Base-by-base conservation (phyloP, 2,329 filamentous ascomycete species). In the Acrocalymma vagum region DNA sequence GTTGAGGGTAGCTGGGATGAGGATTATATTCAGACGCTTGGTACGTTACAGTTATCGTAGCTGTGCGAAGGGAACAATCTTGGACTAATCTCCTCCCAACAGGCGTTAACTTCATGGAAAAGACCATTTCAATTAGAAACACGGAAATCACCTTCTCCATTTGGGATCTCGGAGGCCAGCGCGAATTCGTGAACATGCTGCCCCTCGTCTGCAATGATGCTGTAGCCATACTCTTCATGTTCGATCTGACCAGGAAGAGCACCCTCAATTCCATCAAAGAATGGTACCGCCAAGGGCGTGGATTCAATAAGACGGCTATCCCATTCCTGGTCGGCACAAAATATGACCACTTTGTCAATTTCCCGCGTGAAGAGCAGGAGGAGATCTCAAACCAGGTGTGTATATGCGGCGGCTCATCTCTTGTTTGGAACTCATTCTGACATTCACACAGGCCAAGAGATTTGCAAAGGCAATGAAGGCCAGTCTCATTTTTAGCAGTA, bases 271-370 rank as follows among this genome's bases (percentile, higher is more conserved):
- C 90, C 63, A 97, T 99, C 79, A 99, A 99, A 78, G 94, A 99
- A 71, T 99, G 94, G 94, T 99, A 99, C 69, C 84, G 94, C 39
- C 94, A 99, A 73, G 94, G 94, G 31, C 83, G 94, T 52, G 94
- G 94, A 16, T 99, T 99, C 80, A 99, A 99, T 80, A 99, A 99
- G 80, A 99, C 94, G 10, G 94, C 94, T n/a, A 99, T 99, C 56
- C 94, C 94, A 0, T 96, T 99, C 64, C 74, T 99, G 16, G 90
- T 99, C 13, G 94, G 94, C 45, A 99, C 94, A 23, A 99, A 99
- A 72, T 99, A 97, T 71, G 94, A 99, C 64, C 94, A 97, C 67
- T 99, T 99, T 75, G 93, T 99, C 72, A 99, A 97, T 74, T 96
- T 99, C 64, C 92, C 94, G 1, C 83, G 89, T 27, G 93, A 97